phyloP scores from a whole-genome alignment of 768 basidiomycete species.

The Cystoderma amianthinum region DNA sequence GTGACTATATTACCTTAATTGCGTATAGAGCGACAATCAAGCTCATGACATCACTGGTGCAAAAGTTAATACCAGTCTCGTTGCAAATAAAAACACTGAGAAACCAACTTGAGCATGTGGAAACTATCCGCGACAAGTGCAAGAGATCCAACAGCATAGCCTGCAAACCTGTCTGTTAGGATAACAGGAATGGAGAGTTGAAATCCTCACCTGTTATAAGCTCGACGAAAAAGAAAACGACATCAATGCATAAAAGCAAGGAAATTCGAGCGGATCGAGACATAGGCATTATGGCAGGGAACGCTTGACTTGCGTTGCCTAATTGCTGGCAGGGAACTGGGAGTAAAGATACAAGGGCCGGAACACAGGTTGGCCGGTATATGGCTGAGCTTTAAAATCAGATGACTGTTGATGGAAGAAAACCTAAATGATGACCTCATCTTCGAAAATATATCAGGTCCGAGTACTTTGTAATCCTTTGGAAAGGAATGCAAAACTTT shows the following conservation, averaged over 20 bases:
- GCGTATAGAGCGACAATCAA: slow-evolving; percentile 93
- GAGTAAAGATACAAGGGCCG: no score
- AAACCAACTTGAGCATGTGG: slow-evolving; percentile 93
- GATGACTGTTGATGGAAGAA: no score
- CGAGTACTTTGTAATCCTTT: no score
- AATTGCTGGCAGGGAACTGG: no score
- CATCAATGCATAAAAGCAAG: slow-evolving; percentile 77
- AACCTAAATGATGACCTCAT: no score
- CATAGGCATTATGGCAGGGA: no score
- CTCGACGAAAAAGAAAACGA: slow-evolving; percentile 83
- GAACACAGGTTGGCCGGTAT: no score
- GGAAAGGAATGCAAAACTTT: no score
- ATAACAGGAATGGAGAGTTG: slow-evolving; percentile 3
- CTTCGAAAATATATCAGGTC: no score
- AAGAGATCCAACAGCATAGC: slow-evolving; percentile 93
- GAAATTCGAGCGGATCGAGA: slow-evolving; percentile 73
- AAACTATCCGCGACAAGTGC: slow-evolving; percentile 96
- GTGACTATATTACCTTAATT: slow-evolving; percentile 27
- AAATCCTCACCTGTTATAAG: slow-evolving; percentile 56
- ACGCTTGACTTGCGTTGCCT: no score
- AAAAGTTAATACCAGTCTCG: no score
- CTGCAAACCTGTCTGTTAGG: slow-evolving; percentile 38
- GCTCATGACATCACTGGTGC: slow-evolving; percentile 88
- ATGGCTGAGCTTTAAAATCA: slow-evolving; percentile 2
- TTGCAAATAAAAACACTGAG: slow-evolving; percentile 1